Evolutionary conservation across 805 yeast genomes (phyloP).

Genomic region (Vanderwaltozyma tropicalis): DNA sequence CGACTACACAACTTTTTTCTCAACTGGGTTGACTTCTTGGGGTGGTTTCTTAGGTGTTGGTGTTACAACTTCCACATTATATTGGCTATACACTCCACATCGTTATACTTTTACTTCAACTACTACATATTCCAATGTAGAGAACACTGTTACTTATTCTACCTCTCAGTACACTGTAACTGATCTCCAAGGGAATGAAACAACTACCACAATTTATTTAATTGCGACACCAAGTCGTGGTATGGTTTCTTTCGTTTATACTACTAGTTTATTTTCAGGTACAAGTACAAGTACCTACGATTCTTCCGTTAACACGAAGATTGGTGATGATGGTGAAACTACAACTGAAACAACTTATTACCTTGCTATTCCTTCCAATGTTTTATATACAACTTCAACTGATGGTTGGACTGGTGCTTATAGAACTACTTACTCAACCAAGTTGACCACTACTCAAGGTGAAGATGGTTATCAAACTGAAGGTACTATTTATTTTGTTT

Average conservation of each 20-base stretch:
- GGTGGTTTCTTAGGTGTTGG: background rate
- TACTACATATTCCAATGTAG: slow-evolving; percentile 1
- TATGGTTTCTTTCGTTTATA: too few species aligned
- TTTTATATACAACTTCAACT: background rate
- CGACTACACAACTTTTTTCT: slow-evolving; percentile 1
- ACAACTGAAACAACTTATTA: slow-evolving; percentile 1
- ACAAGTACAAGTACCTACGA: background rate
- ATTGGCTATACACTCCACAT: background rate
- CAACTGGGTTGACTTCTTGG: background rate
- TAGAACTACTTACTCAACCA: background rate
- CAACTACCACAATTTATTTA: slow-evolving; percentile 1
- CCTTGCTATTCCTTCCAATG: slow-evolving; percentile 1
- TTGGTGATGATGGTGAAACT: slow-evolving; percentile 1
- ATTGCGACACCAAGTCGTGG: slow-evolving; percentile 1
- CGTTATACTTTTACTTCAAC: background rate
- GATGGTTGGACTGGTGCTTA: background rate
- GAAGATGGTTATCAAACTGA: background rate
- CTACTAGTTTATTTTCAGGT: background rate
- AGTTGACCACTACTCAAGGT: background rate
- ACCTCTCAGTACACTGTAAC: slow-evolving; percentile 1
- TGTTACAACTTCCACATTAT: background rate
- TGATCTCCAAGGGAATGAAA: slow-evolving; percentile 1
- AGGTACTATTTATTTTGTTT: background rate
- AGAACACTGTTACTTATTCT: slow-evolving; percentile 4
- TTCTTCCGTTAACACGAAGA: background rate